phyloP scores from a whole-genome alignment of 2,329 filamentous ascomycete genomes.

The Pseudocercospora vitis region DNA sequence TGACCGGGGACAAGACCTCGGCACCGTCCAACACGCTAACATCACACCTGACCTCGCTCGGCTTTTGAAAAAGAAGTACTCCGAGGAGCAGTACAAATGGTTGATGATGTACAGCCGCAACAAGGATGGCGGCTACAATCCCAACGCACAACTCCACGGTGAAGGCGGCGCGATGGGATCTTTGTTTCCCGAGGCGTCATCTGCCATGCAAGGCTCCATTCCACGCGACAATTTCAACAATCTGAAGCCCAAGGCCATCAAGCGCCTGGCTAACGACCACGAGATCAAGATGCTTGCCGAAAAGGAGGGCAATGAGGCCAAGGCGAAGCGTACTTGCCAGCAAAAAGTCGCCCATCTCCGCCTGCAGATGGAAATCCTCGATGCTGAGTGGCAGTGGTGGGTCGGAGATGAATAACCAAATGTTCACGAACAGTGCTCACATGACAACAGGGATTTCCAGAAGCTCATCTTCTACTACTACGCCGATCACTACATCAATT shows the following conservation, averaged over 20 bases:
- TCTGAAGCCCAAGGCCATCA: constrained; percentile 94
- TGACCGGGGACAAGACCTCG: constrained; percentile 91
- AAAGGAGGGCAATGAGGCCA: constrained; percentile 96
- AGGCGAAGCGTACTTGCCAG: constrained; percentile 94
- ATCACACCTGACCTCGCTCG: constrained; percentile 86
- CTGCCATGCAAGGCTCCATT: constrained; percentile 31
- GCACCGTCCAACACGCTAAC: constrained; percentile 85
- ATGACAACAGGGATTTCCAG: constrained; percentile 79
- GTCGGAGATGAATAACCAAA: too few species aligned
- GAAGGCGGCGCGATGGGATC: constrained; percentile 26
- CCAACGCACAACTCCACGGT: constrained; percentile 36
- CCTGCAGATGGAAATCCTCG: constrained; percentile 96
- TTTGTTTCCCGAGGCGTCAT: constrained; percentile 21
- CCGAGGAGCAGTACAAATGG: constrained; percentile 96
- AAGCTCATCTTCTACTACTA: constrained; percentile 99
- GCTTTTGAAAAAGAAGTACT: constrained; percentile 84
- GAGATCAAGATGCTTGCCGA: constrained; percentile 87
- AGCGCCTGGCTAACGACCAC: constrained; percentile 85
- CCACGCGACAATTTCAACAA: constrained; percentile 51
- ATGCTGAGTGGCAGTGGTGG: constrained; percentile 98
- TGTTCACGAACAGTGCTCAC: constrained; percentile 16
- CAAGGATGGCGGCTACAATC: constrained; percentile 38
- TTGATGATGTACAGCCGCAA: constrained; percentile 87
- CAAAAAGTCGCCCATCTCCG: constrained; percentile 94
- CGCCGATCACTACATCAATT: constrained; percentile 96